Conservation (phyloP, 805 yeast genomes). For the Saturnispora zaruensis region DNA sequence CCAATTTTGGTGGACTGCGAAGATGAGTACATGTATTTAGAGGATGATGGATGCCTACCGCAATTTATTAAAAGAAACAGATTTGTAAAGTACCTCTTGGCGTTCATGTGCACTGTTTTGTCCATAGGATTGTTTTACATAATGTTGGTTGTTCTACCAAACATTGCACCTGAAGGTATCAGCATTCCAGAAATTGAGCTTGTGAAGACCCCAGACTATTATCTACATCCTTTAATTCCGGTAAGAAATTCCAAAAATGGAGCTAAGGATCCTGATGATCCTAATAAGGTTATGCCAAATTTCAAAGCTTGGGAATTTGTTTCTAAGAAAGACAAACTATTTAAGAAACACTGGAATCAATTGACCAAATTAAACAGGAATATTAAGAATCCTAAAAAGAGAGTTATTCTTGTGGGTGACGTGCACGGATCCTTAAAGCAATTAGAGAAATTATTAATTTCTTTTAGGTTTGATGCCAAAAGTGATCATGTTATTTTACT, state of each 20-base stretch:
- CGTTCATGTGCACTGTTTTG: slow-evolving; percentile 12
- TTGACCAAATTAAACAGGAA: slow-evolving; percentile 6
- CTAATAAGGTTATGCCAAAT: slow-evolving; percentile 23
- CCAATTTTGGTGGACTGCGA: slow-evolving; percentile 9
- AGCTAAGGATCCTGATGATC: slow-evolving; percentile 19
- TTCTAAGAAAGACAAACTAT: slow-evolving; percentile 13
- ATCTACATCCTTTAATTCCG: slow-evolving; percentile 26
- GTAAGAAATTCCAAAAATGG: slow-evolving; percentile 6
- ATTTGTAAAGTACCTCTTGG: slow-evolving; percentile 9
- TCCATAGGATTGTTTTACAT: slow-evolving; percentile 17
- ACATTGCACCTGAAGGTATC: slow-evolving; percentile 27
- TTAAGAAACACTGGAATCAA: slow-evolving; percentile 18
- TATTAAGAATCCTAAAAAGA: slow-evolving; percentile 23
- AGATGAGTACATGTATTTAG: slow-evolving; percentile 12
- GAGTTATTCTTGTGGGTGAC: slow-evolving; percentile 75
- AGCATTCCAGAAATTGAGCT: slow-evolving; percentile 21
- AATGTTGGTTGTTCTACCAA: slow-evolving; percentile 25
- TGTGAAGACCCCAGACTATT: slow-evolving; percentile 18
- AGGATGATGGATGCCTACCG: slow-evolving; percentile 15
- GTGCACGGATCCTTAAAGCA: slow-evolving; percentile 71
- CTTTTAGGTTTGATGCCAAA: slow-evolving; percentile 36
- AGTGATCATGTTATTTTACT: slow-evolving; percentile 57
- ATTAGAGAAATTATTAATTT: slow-evolving; percentile 43
- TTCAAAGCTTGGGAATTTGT: slow-evolving; percentile 18
- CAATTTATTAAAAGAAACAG: slow-evolving; percentile 8